Evolutionary conservation across 257 asterid genomes (phyloP).

Genomic region (Solanum lycopersicoides): DNA sequence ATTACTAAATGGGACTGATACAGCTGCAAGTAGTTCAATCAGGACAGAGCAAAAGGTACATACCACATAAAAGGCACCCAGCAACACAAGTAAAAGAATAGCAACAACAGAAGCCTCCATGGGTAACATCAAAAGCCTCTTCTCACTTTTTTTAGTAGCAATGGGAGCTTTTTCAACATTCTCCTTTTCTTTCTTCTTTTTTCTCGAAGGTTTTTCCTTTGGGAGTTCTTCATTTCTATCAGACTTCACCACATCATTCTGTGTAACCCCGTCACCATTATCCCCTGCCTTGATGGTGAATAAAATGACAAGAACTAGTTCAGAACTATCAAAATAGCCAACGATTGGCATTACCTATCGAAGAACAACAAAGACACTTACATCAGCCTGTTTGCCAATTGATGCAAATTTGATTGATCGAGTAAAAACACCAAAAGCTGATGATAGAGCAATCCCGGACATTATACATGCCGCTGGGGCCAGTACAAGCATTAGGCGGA

Average conservation of each 20-base stretch:
- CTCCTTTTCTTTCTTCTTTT: conserved; percentile 42
- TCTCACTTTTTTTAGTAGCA: conserved; percentile 7
- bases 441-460: conserved; percentile 99
- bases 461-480: conserved; percentile 99
- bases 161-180: conserved; percentile 12
- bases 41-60: conserved; percentile 1
- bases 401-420: conserved; percentile 72
- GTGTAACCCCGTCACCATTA: conserved; percentile 22
- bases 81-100: conserved; percentile 61
- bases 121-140: conserved; percentile 65
- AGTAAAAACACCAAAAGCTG: conserved; percentile 83
- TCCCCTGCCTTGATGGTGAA: conserved; percentile 67
- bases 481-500: conserved; percentile 95
- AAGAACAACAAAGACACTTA: conserved; percentile 20
- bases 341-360: not conserved
- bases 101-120: conserved; percentile 71
- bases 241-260: conserved; percentile 41
- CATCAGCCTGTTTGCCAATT: conserved; percentile 35
- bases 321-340: not conserved
- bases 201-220: conserved; percentile 70
- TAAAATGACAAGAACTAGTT: not conserved
- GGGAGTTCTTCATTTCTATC: conserved; percentile 51
- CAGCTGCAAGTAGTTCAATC: not conserved
- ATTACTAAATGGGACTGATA: not conserved
- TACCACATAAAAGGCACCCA: conserved; percentile 97